A percentile compares a stretch with the other conserved stretches of the same genome.
Evolutionary conservation across 257 asterid species (phyloP).

Genomic region (Plantago major): DNA sequence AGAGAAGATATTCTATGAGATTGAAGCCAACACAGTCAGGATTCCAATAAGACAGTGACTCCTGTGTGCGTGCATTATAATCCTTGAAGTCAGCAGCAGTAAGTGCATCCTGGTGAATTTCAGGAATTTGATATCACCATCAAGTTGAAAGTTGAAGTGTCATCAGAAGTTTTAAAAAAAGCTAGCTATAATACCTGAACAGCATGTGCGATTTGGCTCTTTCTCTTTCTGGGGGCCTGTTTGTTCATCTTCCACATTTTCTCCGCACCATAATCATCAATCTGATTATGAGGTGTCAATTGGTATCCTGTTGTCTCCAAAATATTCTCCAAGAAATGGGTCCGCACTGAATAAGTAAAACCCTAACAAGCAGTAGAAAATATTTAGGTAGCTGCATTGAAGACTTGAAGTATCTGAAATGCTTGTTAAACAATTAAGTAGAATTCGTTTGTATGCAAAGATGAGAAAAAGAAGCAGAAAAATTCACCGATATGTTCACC

Average conservation of each 20-base stretch:
- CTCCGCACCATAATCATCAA: conserved; percentile 86
- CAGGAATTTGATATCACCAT: conserved; percentile 26
- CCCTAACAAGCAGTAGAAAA: conserved; percentile 33
- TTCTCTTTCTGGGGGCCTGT: conserved; percentile 81
- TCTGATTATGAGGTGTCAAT: conserved; percentile 75
- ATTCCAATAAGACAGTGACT: conserved; percentile 86
- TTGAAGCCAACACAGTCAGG: conserved; percentile 87
- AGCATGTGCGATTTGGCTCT: conserved; percentile 83
- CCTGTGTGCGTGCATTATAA: conserved; percentile 56
- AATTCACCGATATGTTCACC: conserved; percentile 73
- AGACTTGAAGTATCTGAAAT: neutral
- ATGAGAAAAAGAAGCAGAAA: conserved; percentile 17
- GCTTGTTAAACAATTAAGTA: neutral
- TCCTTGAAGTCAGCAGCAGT: conserved; percentile 61
- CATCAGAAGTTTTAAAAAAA: conserved; percentile 13
- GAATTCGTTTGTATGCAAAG: neutral
- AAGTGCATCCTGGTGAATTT: conserved; percentile 57
- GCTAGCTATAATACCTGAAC: conserved; percentile 59
- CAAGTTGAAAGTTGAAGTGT: conserved; percentile 16
- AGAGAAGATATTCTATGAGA: conserved; percentile 66
- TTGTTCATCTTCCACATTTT: conserved; percentile 84
- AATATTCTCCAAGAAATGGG: conserved; percentile 77
- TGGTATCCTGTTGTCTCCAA: conserved; percentile 82
- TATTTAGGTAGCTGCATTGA: conserved; percentile 20
- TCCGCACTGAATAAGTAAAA: conserved; percentile 73